These are phyloP conservation scores for Microcyclosporella mali DNA, from an alignment of 2,329 filamentous ascomycete genomes.

Conservation along the genomic window DNA sequence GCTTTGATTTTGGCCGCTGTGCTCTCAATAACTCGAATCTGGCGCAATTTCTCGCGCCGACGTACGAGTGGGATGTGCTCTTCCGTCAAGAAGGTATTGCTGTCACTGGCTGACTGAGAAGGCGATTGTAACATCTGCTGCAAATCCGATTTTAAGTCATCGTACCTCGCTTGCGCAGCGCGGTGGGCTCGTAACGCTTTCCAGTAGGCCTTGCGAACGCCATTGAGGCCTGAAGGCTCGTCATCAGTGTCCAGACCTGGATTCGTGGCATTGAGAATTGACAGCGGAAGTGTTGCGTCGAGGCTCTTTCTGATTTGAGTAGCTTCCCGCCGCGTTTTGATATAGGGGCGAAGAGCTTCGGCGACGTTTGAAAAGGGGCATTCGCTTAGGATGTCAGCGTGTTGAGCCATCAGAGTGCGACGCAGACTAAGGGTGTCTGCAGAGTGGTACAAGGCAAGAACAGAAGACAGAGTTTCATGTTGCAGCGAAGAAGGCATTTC, in stretches of 20 bases:
- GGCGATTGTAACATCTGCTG: conserved; percentile 11
- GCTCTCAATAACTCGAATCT: conserved; percentile 24
- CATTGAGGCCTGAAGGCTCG: conserved; percentile 17
- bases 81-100: conserved; percentile 12
- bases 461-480: too few relatives aligned
- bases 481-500: too few relatives aligned
- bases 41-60: conserved; percentile 24
- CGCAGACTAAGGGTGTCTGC: too few relatives aligned
- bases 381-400: background rate
- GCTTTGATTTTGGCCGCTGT: conserved; percentile 16
- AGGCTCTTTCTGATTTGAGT: conserved; percentile 22
- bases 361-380: conserved; percentile 28
- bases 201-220: conserved; percentile 28
- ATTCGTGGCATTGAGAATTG: conserved; percentile 7
- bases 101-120: background rate
- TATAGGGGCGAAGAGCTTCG: conserved; percentile 26
- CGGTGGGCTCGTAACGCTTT: conserved; percentile 27
- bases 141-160: conserved; percentile 26
- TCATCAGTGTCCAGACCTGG: background rate
- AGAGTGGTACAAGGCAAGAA: too few relatives aligned
- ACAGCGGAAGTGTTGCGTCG: conserved; percentile 22
- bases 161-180: conserved; percentile 25
- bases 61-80: conserved; percentile 23
- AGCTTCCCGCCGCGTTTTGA: conserved; percentile 26
- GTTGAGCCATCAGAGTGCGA: background rate